Conservation (phyloP, 768 basidiomycete species). For the Ramaria sp. region DNA sequence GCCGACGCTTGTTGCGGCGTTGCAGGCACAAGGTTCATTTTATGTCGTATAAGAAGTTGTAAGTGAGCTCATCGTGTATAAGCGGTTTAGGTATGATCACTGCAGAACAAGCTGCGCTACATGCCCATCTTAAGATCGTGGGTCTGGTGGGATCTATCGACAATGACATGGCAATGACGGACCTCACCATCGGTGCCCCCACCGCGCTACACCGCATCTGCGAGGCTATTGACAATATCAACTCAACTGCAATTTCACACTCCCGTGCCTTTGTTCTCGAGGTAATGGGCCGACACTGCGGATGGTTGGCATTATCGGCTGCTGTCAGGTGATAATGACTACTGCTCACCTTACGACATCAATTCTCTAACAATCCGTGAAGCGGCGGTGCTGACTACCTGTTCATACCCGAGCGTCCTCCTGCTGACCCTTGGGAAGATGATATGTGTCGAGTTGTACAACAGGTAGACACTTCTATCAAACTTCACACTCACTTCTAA, state of each 20-base stretch:
- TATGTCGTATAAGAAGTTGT: background rate
- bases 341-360: background rate
- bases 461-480: constrained; percentile 38
- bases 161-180: constrained; percentile 98
- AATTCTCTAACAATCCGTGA: background rate
- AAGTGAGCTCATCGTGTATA: background rate
- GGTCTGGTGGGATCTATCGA: constrained; percentile 99
- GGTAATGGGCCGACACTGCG: constrained; percentile 99
- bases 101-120: constrained; percentile 53
- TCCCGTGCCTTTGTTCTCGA: constrained; percentile 97
- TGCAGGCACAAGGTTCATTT: constrained; percentile 49
- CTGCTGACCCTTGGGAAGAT: constrained; percentile 77
- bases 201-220: constrained; percentile 96
- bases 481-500: background rate
- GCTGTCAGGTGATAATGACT: constrained; percentile 61
- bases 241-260: constrained; percentile 91
- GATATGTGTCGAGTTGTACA: constrained; percentile 82
- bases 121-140: constrained; percentile 86
- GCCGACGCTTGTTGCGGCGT: constrained; percentile 69
- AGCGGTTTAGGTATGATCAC: constrained; percentile 53
- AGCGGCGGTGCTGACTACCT: constrained; percentile 93
- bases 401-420: constrained; percentile 94
- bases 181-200: constrained; percentile 92
- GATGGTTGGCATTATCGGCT: constrained; percentile 94
- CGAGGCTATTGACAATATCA: constrained; percentile 96